phyloP scores from a whole-genome alignment of 257 asterid species.

The Scutellaria minor region DNA sequence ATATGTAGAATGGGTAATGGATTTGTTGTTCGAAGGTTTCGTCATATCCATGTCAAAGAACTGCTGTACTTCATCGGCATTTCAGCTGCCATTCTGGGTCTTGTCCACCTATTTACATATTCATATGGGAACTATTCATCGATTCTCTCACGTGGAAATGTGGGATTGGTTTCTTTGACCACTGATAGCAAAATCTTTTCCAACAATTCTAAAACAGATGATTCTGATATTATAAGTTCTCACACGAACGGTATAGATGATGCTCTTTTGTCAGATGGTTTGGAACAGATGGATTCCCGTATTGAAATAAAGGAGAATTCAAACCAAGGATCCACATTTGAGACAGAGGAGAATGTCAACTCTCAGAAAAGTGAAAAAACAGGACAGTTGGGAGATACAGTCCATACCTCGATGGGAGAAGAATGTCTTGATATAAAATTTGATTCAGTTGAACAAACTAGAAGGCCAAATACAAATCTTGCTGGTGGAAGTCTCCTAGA shows the following conservation, averaged over 20 bases:
- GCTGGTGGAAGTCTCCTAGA: too few relatives aligned
- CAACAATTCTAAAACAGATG: slow-evolving; percentile 24
- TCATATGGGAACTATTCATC: slow-evolving; percentile 42
- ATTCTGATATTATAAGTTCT: slow-evolving; percentile 27
- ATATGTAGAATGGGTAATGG: slow-evolving; percentile 41
- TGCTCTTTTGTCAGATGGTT: slow-evolving; percentile 18
- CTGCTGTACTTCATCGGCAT: slow-evolving; percentile 37
- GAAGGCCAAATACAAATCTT: too few relatives aligned
- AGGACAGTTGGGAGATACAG: neutral
- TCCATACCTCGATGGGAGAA: neutral
- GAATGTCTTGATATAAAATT: too few relatives aligned
- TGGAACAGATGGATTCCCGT: slow-evolving; percentile 17
- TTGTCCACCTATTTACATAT: slow-evolving; percentile 42
- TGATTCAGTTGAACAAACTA: too few relatives aligned
- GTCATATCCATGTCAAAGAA: slow-evolving; percentile 25
- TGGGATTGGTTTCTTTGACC: slow-evolving; percentile 26
- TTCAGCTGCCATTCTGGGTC: slow-evolving; percentile 35
- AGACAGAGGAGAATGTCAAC: slow-evolving; percentile 8
- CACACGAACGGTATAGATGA: slow-evolving; percentile 16
- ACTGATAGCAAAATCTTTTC: slow-evolving; percentile 29
- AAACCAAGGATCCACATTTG: slow-evolving; percentile 18
- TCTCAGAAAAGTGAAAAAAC: slow-evolving; percentile 4
- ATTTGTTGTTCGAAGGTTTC: slow-evolving; percentile 36
- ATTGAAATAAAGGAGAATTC: slow-evolving; percentile 22
- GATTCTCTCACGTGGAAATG: slow-evolving; percentile 35